Conservation (phyloP, 305 asterid genomes). For the Petunia hybrid region DNA sequence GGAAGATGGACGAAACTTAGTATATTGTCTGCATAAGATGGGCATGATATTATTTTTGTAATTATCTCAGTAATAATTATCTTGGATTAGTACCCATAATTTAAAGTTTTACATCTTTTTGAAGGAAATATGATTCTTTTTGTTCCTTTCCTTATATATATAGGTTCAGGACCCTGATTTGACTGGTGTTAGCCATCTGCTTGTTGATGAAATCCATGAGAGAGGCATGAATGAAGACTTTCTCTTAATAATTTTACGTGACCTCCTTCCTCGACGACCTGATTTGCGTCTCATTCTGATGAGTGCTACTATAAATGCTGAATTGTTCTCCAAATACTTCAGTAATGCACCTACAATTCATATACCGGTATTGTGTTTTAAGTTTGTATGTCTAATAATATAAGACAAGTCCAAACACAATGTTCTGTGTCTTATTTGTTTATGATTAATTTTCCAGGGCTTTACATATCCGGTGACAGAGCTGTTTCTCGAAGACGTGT, state of each 20-base stretch:
- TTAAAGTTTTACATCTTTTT: not conserved
- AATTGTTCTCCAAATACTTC: slow-evolving; percentile 81
- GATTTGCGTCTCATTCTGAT: slow-evolving; percentile 87
- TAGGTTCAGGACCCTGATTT: slow-evolving; percentile 85
- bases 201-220: slow-evolving; percentile 98
- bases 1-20: not conserved
- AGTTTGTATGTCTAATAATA: not conserved
- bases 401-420: not conserved
- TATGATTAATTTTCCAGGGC: slow-evolving; percentile 60
- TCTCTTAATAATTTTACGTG: slow-evolving; percentile 79
- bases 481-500: slow-evolving; percentile 84
- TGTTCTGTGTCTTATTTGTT: slow-evolving; percentile 9
- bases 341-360: slow-evolving; percentile 89
- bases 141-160: slow-evolving; percentile 32
- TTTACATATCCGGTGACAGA: slow-evolving; percentile 88
- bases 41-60: not conserved
- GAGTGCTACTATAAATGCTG: slow-evolving; percentile 99
- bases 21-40: slow-evolving; percentile 18
- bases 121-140: slow-evolving; percentile 28
- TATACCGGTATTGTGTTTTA: slow-evolving; percentile 69
- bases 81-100: not conserved
- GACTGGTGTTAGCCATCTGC: slow-evolving; percentile 83
- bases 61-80: not conserved
- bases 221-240: slow-evolving; percentile 99
- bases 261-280: slow-evolving; percentile 93